Percentiles rank a stretch among this genome's conserved stretches.
Conservation (phyloP, 2,329 filamentous ascomycete genomes). For the Grosmannia serpens region DNA sequence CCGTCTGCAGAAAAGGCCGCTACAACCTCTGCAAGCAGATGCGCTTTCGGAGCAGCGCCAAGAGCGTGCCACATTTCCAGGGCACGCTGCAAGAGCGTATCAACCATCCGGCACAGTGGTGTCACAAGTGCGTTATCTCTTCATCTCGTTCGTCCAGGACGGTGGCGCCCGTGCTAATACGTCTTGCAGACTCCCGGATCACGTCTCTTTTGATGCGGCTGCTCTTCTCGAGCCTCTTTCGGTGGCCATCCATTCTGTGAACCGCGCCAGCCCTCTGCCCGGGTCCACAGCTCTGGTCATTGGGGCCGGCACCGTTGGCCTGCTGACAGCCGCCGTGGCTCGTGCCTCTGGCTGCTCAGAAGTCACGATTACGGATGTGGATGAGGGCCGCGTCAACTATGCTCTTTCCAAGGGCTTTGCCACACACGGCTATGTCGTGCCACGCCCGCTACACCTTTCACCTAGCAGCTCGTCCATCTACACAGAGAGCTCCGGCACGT, state of each 20-base stretch:
- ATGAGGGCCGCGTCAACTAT: slow-evolving; percentile 47
- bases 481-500: slow-evolving; percentile 34
- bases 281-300: slow-evolving; percentile 49
- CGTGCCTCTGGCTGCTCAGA: slow-evolving; percentile 46
- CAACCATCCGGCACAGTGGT: slow-evolving; percentile 51
- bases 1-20: slow-evolving; percentile 37
- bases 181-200: slow-evolving; percentile 38
- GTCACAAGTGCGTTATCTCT: slow-evolving; percentile 39
- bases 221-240: slow-evolving; percentile 51
- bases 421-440: slow-evolving; percentile 45
- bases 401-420: slow-evolving; percentile 47
- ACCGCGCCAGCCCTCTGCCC: slow-evolving; percentile 38
- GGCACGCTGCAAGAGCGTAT: slow-evolving; percentile 51
- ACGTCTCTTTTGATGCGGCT: slow-evolving; percentile 46
- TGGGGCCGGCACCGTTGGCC: slow-evolving; percentile 52
- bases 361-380: slow-evolving; percentile 50
- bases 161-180: neutral
- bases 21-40: slow-evolving; percentile 53
- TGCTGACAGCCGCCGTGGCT: slow-evolving; percentile 52
- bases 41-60: slow-evolving; percentile 50
- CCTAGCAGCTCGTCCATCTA: slow-evolving; percentile 32
- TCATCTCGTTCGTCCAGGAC: neutral
- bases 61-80: slow-evolving; percentile 52
- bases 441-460: slow-evolving; percentile 28
- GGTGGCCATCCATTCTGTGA: slow-evolving; percentile 50